Percentiles rank a stretch among this genome's conserved stretches.
Evolutionary conservation across 768 basidiomycete genomes (phyloP).

Genomic region (Lyophyllum shimeji): DNA sequence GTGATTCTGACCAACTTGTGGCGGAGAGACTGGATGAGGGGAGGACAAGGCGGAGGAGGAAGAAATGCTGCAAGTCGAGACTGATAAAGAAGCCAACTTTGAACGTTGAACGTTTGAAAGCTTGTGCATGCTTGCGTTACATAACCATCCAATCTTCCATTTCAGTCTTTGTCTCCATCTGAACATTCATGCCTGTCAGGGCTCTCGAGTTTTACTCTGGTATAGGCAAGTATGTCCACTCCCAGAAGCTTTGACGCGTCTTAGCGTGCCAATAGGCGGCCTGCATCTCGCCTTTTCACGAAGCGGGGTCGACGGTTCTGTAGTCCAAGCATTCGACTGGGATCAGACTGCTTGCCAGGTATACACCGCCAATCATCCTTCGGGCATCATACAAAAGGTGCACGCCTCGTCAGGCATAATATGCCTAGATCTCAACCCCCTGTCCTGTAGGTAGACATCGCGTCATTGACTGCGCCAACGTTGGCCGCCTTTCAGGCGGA

Average conservation of each 20-base stretch:
- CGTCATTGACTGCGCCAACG: slow-evolving; percentile 45
- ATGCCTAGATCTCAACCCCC: slow-evolving; percentile 6
- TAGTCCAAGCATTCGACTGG: slow-evolving; percentile 81
- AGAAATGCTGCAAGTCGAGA: slow-evolving; percentile 13
- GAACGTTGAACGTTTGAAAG: too few species aligned
- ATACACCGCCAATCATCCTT: slow-evolving; percentile 61
- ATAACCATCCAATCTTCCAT: slow-evolving; percentile 9
- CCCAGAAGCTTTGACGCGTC: neutral
- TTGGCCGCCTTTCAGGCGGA: slow-evolving; percentile 51
- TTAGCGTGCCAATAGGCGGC: slow-evolving; percentile 49
- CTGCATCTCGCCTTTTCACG: slow-evolving; percentile 65
- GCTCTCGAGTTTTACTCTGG: slow-evolving; percentile 77
- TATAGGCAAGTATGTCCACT: slow-evolving; percentile 50
- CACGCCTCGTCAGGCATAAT: neutral
- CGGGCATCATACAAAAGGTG: slow-evolving; percentile 51
- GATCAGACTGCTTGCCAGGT: slow-evolving; percentile 73
- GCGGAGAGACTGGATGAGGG: slow-evolving; percentile 6
- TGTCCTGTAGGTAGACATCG: slow-evolving; percentile 54
- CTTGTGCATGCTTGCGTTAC: slow-evolving; percentile 9
- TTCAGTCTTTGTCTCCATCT: neutral
- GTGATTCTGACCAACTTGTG: slow-evolving; percentile 1
- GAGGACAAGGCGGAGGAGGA: slow-evolving; percentile 12
- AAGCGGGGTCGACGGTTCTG: slow-evolving; percentile 42
- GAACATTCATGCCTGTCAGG: slow-evolving; percentile 24
- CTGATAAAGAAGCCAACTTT: slow-evolving; percentile 22